Evolutionary conservation across 495 filamentous ascomycete genomes (phyloP).

Genomic region (Amniculicola lignicola): DNA sequence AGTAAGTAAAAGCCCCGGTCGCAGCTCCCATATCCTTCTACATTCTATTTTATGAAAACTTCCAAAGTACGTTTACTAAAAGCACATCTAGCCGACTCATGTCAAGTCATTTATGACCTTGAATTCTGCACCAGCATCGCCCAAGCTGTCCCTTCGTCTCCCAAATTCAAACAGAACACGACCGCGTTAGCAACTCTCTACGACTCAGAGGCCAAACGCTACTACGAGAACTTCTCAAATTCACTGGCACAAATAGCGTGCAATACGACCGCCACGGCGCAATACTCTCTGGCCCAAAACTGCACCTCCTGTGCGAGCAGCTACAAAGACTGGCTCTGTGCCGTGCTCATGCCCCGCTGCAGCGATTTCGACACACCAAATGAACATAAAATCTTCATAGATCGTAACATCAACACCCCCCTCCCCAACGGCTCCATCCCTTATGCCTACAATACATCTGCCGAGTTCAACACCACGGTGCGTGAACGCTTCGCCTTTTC

Average conservation of each 20-base stretch:
- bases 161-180: slow-evolving; percentile 45
- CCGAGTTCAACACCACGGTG: slow-evolving; percentile 5
- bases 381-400: slow-evolving; percentile 62
- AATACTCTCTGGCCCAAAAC: slow-evolving; percentile 74
- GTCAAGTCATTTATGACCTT: slow-evolving; percentile 78
- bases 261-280: slow-evolving; percentile 62
- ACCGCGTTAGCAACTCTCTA: slow-evolving; percentile 61
- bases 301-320: slow-evolving; percentile 73
- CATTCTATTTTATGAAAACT: slow-evolving; percentile 20
- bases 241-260: slow-evolving; percentile 82
- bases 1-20: slow-evolving; percentile 62
- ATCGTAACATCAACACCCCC: slow-evolving; percentile 62
- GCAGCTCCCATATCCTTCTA: too few species aligned
- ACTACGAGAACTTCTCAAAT: slow-evolving; percentile 66
- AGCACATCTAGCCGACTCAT: slow-evolving; percentile 57
- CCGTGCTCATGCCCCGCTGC: slow-evolving; percentile 88
- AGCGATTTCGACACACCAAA: slow-evolving; percentile 57
- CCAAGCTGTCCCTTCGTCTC: slow-evolving; percentile 85
- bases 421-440: slow-evolving; percentile 62
- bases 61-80: slow-evolving; percentile 11
- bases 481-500: slow-evolving; percentile 18
- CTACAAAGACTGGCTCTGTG: slow-evolving; percentile 93
- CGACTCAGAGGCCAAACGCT: slow-evolving; percentile 47
- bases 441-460: slow-evolving; percentile 14
- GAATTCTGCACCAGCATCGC: slow-evolving; percentile 80